These are phyloP conservation scores for Aegilops tauschii DNA, from an alignment of 176 grass and related monocot genomes.

Conservation along the genomic window DNA sequence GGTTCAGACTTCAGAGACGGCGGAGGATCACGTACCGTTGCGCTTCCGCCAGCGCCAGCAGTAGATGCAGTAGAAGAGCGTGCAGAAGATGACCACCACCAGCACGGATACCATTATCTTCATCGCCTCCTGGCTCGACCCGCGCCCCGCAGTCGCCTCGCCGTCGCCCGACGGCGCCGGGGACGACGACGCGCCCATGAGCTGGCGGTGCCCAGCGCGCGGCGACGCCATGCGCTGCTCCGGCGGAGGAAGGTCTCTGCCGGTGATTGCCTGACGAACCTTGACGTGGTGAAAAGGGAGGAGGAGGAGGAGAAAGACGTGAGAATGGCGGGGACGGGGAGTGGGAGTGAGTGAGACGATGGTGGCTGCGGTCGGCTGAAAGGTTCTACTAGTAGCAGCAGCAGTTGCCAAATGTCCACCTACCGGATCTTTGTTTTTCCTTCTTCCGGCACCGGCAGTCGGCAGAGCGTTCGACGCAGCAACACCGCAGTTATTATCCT, in stretches of 20 bases:
- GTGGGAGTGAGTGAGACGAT: not conserved
- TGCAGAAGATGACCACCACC: constrained; percentile 62
- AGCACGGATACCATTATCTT: constrained; percentile 69
- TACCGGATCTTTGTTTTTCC: not conserved
- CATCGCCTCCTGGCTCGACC: constrained; percentile 47
- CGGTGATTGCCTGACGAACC: not conserved
- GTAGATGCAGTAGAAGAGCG: constrained; percentile 76
- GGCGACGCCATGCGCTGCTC: not conserved
- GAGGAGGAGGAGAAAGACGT: not conserved
- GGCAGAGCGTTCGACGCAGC: not conserved
- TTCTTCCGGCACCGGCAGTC: not conserved
- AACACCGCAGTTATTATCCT: not conserved
- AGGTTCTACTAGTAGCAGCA: not conserved
- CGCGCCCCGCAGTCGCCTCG: not conserved
- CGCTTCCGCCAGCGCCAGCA: constrained; percentile 96
- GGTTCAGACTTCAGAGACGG: not conserved
- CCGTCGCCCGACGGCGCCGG: not conserved
- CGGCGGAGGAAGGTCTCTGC: not conserved
- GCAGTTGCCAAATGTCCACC: not conserved
- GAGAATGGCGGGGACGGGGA: not conserved
- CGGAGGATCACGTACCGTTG: constrained; percentile 45
- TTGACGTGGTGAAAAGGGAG: not conserved
- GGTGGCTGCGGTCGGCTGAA: constrained; percentile 16
- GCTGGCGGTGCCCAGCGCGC: not conserved
- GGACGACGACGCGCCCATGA: not conserved